Base-by-base conservation (phyloP, 163 green algal genomes). In the Scenedesmus sp. region DNA sequence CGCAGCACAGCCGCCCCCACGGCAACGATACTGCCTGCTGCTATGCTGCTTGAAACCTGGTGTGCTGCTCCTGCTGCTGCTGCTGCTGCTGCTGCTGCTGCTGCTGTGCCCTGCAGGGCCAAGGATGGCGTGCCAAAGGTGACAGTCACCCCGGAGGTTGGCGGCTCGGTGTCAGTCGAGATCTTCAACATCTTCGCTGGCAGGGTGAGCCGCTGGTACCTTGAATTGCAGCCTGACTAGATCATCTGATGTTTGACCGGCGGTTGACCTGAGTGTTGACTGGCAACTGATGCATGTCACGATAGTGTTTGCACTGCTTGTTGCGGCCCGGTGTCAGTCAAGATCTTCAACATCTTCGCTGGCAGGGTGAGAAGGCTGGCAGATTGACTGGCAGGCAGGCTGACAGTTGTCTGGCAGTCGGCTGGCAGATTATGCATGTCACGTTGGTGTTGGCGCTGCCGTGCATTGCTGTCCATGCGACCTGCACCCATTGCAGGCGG, bases 181-280 rank as follows among this genome's bases (percentile, higher is more conserved):
- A 62, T 86, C 12, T 86, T 86, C 81, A 86, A 86, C 81, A 86
- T 86, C 81, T 86, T 46, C 18, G 81, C 81, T 34, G 81, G 81
- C 15, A 59, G 54, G 81, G 81, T 64, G 55, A 59, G 70, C 46
- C 20, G 70, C 4, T 76, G 66, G 10, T 20, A 12, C n/a, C n/a
- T 70, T 70, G 62, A 16, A 2, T 76, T 26, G 16, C 16, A 34
- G 66, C n/a, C n/a, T n/a, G n/a, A n/a, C n/a, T n/a, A n/a, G n/a
- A n/a, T n/a, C n/a, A n/a, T n/a, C n/a, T n/a, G n/a, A 46, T 46
- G 34, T 46, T 76, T 76, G 66, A 76, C 66, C 16, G 12, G 18
- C 66, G 34, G 34, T 46, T 46, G 34, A 46, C 34, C 34, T 46
- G 34, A 46, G 34, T 46, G 34, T 46, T 46, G 34, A 46, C 34